Percentiles rank a stretch among this genome's conserved stretches.
These are phyloP conservation scores for Gracilariopsis chorda DNA, from an alignment of 23 red algal species.

Conservation along the genomic window DNA sequence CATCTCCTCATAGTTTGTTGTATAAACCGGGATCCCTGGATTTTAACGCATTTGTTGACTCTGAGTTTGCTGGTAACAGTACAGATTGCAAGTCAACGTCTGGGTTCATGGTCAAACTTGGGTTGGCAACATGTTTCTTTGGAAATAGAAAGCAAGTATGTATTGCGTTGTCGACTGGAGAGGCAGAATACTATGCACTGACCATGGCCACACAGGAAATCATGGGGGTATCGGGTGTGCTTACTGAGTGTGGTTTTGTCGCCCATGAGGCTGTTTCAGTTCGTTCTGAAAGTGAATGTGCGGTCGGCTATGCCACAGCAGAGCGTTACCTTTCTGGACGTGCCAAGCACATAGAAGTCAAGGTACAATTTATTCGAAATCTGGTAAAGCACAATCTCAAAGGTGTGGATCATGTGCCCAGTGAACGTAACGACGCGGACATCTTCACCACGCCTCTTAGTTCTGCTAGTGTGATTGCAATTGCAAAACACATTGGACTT, in stretches of 20 bases:
- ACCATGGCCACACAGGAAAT: neutral
- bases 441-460: too few species aligned
- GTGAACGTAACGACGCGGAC: too few species aligned
- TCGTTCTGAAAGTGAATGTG: neutral
- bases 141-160: neutral
- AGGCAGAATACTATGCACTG: too few species aligned
- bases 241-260: neutral
- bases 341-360: too few species aligned
- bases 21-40: neutral
- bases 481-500: too few species aligned
- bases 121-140: neutral
- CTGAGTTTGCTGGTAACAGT: neutral
- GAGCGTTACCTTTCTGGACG: too few species aligned
- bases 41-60: neutral
- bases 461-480: too few species aligned
- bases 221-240: neutral
- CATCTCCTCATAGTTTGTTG: neutral
- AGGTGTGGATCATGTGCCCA: too few species aligned
- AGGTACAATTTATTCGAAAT: too few species aligned
- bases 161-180: neutral
- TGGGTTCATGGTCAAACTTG: neutral
- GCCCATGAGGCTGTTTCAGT: neutral
- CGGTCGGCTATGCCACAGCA: neutral
- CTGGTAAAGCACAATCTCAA: too few species aligned
- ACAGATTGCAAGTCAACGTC: neutral